Evolutionary conservation across 2,329 filamentous ascomycete genomes (phyloP).

Genomic region (Leptographium wingfieldii): DNA sequence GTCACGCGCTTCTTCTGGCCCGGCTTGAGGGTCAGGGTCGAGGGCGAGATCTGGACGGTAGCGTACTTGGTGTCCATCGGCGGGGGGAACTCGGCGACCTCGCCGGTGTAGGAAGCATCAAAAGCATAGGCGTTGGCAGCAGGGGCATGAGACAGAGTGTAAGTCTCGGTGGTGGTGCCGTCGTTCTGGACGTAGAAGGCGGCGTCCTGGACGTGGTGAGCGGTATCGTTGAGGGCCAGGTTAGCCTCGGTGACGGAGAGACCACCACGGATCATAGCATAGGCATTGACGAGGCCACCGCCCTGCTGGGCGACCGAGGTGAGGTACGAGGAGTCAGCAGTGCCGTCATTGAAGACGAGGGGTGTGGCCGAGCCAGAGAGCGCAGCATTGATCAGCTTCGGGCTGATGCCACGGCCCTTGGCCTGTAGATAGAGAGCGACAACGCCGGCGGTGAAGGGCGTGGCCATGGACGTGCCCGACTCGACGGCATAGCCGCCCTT

Average conservation of each 20-base stretch:
- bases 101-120: slow-evolving; percentile 10
- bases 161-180: slow-evolving; percentile 33
- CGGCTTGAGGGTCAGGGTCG: background rate
- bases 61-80: background rate
- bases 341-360: slow-evolving; percentile 33
- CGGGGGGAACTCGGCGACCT: background rate
- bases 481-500: slow-evolving; percentile 32
- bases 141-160: slow-evolving; percentile 36
- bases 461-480: slow-evolving; percentile 42
- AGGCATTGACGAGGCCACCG: slow-evolving; percentile 45
- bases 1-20: slow-evolving; percentile 25
- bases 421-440: slow-evolving; percentile 40
- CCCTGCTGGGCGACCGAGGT: slow-evolving; percentile 50
- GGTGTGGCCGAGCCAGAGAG: slow-evolving; percentile 15
- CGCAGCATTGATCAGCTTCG: slow-evolving; percentile 24
- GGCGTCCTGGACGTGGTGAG: slow-evolving; percentile 34
- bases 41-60: background rate
- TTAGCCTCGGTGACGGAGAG: slow-evolving; percentile 37
- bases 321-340: slow-evolving; percentile 23
- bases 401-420: slow-evolving; percentile 17
- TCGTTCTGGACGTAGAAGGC: slow-evolving; percentile 45
- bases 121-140: slow-evolving; percentile 43
- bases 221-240: slow-evolving; percentile 52
- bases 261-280: slow-evolving; percentile 34
- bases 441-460: slow-evolving; percentile 32